Base-by-base conservation (phyloP, 1,139 yeast species). In the Pichia sp. region DNA sequence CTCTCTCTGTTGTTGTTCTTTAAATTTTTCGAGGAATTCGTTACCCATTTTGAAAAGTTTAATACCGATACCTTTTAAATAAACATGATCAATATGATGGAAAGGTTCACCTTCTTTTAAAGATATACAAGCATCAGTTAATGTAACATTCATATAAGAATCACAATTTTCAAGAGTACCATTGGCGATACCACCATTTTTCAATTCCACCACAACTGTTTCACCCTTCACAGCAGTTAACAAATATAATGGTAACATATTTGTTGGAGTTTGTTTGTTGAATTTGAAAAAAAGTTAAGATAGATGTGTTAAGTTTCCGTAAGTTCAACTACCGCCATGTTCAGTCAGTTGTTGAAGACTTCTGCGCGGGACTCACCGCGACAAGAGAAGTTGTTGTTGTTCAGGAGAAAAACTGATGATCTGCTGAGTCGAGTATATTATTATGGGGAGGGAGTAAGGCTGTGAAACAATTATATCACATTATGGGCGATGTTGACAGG, bases 101-200 rank as follows among this genome's bases (percentile, higher is more conserved):
- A 84, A 83, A 33, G 68, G 67, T 41, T 79, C 82, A 14, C 86
- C 93, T 50, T 57, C 65, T 6, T 81, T 69, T 46, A 79, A 77
- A 14, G 84, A 77, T 58, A 83, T 89, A 40, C 80, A 76, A 19
- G 84, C 97, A 51, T 88, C 80, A 34, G 71, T 71, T 43, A 93
- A 69, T 1, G 95, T 85, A 53, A 93, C 69, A 60, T 91, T 91
- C 98, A 93, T 93, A 89, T 95, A 86, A 31, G 86, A 80, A 60
- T 93, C 98, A 55, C 95, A 88, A 56, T 84, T 84, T 45, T 79
- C 76, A 48, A 93, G 70, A 47, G 76, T 77, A 31, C 99, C 99
- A 56, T 83, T 84, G 45, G 88, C 70, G 12, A 93, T 80, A 57
- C 86, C 96, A 26, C 97, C 96, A 43, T 83, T 81, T 62, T 93